Evolutionary conservation across 192 early-diverging fungal genomes (phyloP), one percentile per base, ranked within the genome.

Genomic region (Coemansia sp.): DNA sequence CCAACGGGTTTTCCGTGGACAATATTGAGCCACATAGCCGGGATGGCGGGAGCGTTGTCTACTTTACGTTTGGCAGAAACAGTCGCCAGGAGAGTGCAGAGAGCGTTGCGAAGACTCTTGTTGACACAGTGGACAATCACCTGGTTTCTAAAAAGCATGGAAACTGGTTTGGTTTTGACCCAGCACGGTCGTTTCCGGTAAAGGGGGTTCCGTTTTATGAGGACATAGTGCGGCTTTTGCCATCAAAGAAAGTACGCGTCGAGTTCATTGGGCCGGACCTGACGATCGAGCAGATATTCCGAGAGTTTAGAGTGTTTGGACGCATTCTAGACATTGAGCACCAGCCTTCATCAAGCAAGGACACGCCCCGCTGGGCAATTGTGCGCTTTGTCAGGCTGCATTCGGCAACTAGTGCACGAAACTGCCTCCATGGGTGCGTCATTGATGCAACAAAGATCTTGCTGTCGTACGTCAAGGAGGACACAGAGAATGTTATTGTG

Each of bases 371-470:
- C 51, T 90, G 85, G 76, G 97, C 94, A 0, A 80, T 90, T 40
- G 87, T 96, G 63, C 87, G 92, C 63, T 99, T 90, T 71, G 80
- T 87, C 39, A 76, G 85, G 49, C 86, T 91, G 67, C 88, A 93
- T 7, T 81, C 89, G 0, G 94, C 97, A n/a, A 93, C 96, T 2
- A 91, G 91, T 61, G 97, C 97, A 6, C 87, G 91, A 40, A 95
- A 94, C 68, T 99, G 97, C 79, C 77, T 95, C 42, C 92, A 99
- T 67, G 94, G 94, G n/a, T 68, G 89, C 58, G 69, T 84, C 4
- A 75, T 98, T 50, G 86, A 88, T 20, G 85, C 78, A 5, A 93
- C 96, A 0, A 71, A 81, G 39, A 64, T 92, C 37, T 72, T 71
- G 39, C 80, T 91, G 32, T 73, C 83, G 12, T 94, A 89, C 71